A percentile compares a stretch with the other conserved stretches of the same genome.
Evolutionary conservation across 441 rosid genomes (phyloP).

Genomic region (Hura crepitans): DNA sequence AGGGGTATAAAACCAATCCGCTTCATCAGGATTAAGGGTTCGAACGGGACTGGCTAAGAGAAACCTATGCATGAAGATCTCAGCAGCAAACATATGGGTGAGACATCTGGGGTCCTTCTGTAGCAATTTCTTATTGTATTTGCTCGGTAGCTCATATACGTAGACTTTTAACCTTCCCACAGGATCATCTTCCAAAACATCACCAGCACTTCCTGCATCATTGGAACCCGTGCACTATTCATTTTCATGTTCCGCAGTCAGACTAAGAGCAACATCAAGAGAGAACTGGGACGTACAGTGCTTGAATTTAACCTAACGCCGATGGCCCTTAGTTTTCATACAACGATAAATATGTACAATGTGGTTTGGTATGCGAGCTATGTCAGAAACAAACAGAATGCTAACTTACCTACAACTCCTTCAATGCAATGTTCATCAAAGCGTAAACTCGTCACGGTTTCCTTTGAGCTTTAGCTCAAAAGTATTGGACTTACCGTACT

Average conservation of each 20-base stretch:
- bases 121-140: constrained; percentile 79
- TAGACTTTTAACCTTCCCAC: constrained; percentile 86
- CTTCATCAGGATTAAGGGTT: constrained; percentile 74
- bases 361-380: too few species aligned
- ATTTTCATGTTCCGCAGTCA: background rate
- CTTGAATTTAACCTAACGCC: too few species aligned
- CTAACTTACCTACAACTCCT: too few species aligned
- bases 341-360: too few species aligned
- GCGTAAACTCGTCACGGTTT: too few species aligned
- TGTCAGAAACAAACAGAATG: too few species aligned
- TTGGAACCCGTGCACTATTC: background rate
- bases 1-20: constrained; percentile 92
- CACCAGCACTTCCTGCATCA: constrained; percentile 82
- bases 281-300: too few species aligned
- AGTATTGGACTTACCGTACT: too few species aligned
- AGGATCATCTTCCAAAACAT: constrained; percentile 86
- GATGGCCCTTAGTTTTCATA: too few species aligned
- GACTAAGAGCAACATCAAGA: background rate
- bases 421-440: too few species aligned
- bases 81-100: constrained; percentile 93
- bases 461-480: too few species aligned
- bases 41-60: constrained; percentile 80
- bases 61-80: constrained; percentile 84
- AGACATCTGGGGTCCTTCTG: constrained; percentile 89
- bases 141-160: constrained; percentile 85